Conservation (phyloP, 352 stramenopile genomes). For the Globisporangium lucens region DNA sequence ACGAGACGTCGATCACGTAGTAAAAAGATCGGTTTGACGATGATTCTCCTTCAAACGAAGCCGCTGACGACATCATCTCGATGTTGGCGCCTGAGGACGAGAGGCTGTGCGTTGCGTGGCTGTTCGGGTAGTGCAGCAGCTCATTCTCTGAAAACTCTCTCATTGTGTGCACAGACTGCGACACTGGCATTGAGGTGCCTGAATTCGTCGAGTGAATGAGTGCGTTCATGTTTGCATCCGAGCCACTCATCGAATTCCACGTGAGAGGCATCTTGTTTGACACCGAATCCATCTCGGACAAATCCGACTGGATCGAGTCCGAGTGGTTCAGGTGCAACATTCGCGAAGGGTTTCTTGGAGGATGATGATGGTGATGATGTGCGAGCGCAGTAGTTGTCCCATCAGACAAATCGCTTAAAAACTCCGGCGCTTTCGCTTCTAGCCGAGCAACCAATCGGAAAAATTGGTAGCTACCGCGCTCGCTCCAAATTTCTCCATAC, state of each 20-base stretch:
- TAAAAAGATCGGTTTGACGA: slow-evolving; percentile 61
- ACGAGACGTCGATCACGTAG: slow-evolving; percentile 68
- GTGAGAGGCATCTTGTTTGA: slow-evolving; percentile 32
- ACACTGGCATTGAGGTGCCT: slow-evolving; percentile 8
- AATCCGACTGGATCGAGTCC: slow-evolving; percentile 71
- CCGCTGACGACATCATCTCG: neutral
- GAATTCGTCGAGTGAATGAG: slow-evolving; percentile 20
- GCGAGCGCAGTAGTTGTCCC: neutral
- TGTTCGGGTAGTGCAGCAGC: slow-evolving; percentile 43
- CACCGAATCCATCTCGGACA: slow-evolving; percentile 64
- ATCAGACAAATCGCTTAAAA: neutral
- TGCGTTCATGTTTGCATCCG: slow-evolving; percentile 29
- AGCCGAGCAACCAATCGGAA: slow-evolving; percentile 21
- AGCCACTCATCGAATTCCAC: slow-evolving; percentile 35
- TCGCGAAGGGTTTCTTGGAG: slow-evolving; percentile 1
- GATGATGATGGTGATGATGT: slow-evolving; percentile 4
- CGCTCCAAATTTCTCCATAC: slow-evolving; percentile 2
- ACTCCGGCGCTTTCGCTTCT: neutral
- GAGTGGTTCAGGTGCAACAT: slow-evolving; percentile 24
- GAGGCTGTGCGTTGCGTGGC: neutral
- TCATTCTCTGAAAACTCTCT: slow-evolving; percentile 58
- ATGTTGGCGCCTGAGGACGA: slow-evolving; percentile 2
- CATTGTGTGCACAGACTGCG: neutral
- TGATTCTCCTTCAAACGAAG: slow-evolving; percentile 5
- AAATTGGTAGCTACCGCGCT: slow-evolving; percentile 3